Evolutionary conservation across 768 basidiomycete genomes (phyloP), one percentile per base, ranked within the genome.

Genomic region (Crucibulum laeve): DNA sequence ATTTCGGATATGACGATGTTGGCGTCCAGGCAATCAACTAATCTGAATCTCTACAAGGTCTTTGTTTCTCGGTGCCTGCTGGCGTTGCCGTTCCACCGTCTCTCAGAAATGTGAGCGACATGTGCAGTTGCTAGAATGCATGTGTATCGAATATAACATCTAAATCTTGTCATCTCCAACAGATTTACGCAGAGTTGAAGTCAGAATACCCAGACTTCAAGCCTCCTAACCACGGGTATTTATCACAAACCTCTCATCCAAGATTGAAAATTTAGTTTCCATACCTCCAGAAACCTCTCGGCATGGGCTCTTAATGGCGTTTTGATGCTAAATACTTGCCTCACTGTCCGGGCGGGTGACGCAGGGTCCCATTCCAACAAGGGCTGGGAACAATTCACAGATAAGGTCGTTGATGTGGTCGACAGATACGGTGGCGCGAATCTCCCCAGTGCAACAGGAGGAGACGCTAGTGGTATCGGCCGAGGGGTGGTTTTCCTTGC

Each of bases 341-440:
- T 97, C 38, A 95, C 94, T 2, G 94, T 96, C 28, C 77, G 79
- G 42, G 85, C 87, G 0, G 74, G 75, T 44, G 53, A 76, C 43
- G 79, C 94, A 14, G 87, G 78, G 26, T 92, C 91, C 40, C 94
- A 96, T 63, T 77, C 82, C 30, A 78, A 80, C 53, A 82, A 74
- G 61, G 94, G 94, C 44, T 96, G 94, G 94, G 91, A 96, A 61
- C 63, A 74, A 40, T 96, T 95, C 59, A 96, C 93, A 3, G 88
- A 85, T 50, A 69, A 62, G 50, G 84, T 95, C 46, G 69, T 95
- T 45, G 78, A 84, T 49, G 74, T 82, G 46, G 83, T 93, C 49
- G 77, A 88, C 61, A 78, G 71, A 58, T 87, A 84, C 63, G 83
- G 84, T 45, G 79, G 89, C 51, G 77, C 85, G 42, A 85, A 84